A percentile compares a stretch with the other conserved stretches of the same genome.
These are phyloP conservation scores for Wickerhamomyces xylosicus DNA, from an alignment of 805 yeast species.

Conservation along the genomic window DNA sequence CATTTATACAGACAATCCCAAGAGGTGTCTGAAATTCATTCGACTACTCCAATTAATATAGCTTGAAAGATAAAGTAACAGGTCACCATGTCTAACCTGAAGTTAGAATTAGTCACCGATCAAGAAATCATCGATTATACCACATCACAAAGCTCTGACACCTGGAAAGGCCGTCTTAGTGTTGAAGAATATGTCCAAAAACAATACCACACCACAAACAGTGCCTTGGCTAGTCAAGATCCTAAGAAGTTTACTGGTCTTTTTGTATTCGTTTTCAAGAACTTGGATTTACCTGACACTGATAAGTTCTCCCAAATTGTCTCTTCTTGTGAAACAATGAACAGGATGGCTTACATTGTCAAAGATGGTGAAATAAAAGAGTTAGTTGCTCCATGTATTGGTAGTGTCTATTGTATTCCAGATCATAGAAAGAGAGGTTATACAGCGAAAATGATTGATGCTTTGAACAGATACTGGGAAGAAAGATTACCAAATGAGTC, in stretches of 20 bases:
- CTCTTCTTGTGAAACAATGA: conserved; percentile 30
- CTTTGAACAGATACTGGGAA: conserved; percentile 25
- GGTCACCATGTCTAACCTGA: not conserved
- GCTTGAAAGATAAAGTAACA: no score
- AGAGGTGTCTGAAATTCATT: no score
- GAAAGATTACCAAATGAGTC: conserved; percentile 21
- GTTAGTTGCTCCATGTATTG: conserved; percentile 33
- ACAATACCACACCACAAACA: conserved; percentile 22
- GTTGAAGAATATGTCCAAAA: conserved; percentile 26
- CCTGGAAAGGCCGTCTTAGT: conserved; percentile 25
- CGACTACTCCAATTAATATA: no score
- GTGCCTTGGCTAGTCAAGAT: conserved; percentile 16
- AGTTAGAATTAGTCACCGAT: conserved; percentile 14
- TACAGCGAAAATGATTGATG: conserved; percentile 36
- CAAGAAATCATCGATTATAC: conserved; percentile 26
- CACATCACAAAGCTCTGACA: conserved; percentile 22
- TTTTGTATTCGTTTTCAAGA: conserved; percentile 25
- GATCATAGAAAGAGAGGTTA: conserved; percentile 44
- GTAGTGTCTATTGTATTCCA: conserved; percentile 47
- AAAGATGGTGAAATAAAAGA: conserved; percentile 19
- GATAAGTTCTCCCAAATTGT: conserved; percentile 24
- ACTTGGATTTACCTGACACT: conserved; percentile 14
- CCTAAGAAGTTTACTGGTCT: conserved; percentile 19
- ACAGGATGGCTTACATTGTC: conserved; percentile 24
- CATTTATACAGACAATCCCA: no score